Evolutionary conservation across 2,329 filamentous ascomycete genomes (phyloP), one percentile per base, ranked within the genome.

Genomic region (Setomelanomma holmii): DNA sequence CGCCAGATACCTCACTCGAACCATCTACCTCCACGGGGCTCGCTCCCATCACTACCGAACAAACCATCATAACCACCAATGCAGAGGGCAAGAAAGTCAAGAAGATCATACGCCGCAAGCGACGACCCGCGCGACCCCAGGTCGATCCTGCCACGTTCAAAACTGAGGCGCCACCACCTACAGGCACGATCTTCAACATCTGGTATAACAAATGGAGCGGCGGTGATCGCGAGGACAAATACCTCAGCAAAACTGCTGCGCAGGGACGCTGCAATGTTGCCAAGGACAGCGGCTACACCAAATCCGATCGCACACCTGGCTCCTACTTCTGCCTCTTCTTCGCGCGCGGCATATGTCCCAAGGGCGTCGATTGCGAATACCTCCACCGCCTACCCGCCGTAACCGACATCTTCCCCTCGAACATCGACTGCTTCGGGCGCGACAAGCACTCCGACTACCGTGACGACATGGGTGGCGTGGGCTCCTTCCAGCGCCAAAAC

Each of bases 121-220:
- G 89, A 69, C 85, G 92, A 34, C 95, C 95, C 24, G 95, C 95
- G 40, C 87, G 93, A 53, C 89, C 90, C 0, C 95, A 99, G 78
- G 88, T 97, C 67, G 95, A 99, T 69, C 86, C 92, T 1, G 86
- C 89, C 35, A 88, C 88, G 38, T 84, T 96, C 77, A 90, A 89
- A 65, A 88, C 88, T 27, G 91, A 96, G 66, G 89, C 90, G 4
- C 91, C 93, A 14, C 90, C 91, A 1, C 93, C 98, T 68, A 98
- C 93, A 0, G 95, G 95, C 46, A 96, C 91, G 0, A 91, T 93
- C 52, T 99, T 95, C 83, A 99, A 99, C 76, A 96, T 96, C 69
- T 97, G 93, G 93, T 96, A 97, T 79, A 97, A 96, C 80, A 98
- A 97, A 77, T 98, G 93, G 93, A 89, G 88, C 1, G 95, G 95